phyloP scores from a whole-genome alignment of 2,329 filamentous ascomycete genomes.

The Neoarthrinium moseri region DNA sequence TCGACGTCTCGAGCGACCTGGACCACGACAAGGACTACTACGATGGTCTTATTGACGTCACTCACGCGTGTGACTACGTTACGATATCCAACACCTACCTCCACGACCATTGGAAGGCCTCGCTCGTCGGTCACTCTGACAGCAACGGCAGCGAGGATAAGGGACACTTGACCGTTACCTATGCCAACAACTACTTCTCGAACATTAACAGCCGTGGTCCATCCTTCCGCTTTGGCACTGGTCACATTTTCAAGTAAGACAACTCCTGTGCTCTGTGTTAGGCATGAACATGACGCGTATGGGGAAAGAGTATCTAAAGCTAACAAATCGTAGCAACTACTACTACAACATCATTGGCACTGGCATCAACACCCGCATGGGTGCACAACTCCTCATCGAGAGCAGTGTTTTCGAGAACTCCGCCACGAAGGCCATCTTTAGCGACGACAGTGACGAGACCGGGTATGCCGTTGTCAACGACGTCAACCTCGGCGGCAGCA shows the following conservation, averaged over 20 bases:
- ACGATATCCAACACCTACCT: slow-evolving; percentile 45
- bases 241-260: slow-evolving; percentile 49
- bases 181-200: slow-evolving; percentile 64
- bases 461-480: slow-evolving; percentile 41
- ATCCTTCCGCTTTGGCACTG: slow-evolving; percentile 65
- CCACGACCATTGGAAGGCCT: slow-evolving; percentile 46
- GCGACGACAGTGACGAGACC: slow-evolving; percentile 37
- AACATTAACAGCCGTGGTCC: slow-evolving; percentile 65
- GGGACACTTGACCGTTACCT: slow-evolving; percentile 62
- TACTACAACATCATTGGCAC: slow-evolving; percentile 41
- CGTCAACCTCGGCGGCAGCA: slow-evolving; percentile 40
- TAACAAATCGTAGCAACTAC: slow-evolving; percentile 33
- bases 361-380: slow-evolving; percentile 53
- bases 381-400: slow-evolving; percentile 51
- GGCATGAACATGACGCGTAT: no score
- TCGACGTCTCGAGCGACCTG: slow-evolving; percentile 60
- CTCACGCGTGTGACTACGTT: slow-evolving; percentile 61
- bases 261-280: neutral
- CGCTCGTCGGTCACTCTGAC: slow-evolving; percentile 56
- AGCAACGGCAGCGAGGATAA: slow-evolving; percentile 56
- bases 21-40: slow-evolving; percentile 68
- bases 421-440: slow-evolving; percentile 26
- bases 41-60: slow-evolving; percentile 64
- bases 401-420: slow-evolving; percentile 33
- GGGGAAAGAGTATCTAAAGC: neutral